phyloP scores from a whole-genome alignment of 306 rosid genomes.

The Castanea mollissima region DNA sequence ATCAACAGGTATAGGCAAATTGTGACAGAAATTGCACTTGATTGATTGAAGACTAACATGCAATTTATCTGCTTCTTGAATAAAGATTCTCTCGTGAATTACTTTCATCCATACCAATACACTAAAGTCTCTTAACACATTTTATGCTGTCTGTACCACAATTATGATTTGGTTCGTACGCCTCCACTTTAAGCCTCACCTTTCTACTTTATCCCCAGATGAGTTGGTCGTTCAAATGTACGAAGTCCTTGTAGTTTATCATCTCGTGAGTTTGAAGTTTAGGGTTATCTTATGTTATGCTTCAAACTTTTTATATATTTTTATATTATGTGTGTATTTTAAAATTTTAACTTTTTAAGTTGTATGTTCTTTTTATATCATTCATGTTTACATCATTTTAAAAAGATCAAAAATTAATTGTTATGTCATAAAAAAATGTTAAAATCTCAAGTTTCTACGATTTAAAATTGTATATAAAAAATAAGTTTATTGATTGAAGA shows the following conservation, averaged over 20 bases:
- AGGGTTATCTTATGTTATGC: no score
- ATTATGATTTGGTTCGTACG: not conserved
- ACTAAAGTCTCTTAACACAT: not conserved
- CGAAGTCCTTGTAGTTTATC: no score
- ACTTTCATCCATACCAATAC: not conserved
- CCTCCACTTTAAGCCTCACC: not conserved
- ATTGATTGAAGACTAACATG: not conserved
- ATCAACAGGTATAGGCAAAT: slow-evolving; percentile 14
- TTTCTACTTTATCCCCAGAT: not conserved
- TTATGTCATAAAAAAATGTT: not conserved
- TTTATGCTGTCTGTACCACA: not conserved
- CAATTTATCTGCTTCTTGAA: not conserved
- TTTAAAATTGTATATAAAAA: no score
- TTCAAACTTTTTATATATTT: no score
- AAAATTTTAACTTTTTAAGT: rapidly evolving
- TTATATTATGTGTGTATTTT: no score
- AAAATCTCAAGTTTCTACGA: no score
- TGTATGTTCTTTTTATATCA: rapidly evolving
- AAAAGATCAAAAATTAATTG: not conserved
- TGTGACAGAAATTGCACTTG: not conserved
- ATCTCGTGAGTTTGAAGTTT: no score
- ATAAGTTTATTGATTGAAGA: no score
- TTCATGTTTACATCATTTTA: no score
- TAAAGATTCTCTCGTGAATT: slow-evolving; percentile 1
- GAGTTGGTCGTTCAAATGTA: no score